Base-by-base conservation (phyloP, 2,329 filamentous ascomycete genomes). In the Aureobasidium sp. region DNA sequence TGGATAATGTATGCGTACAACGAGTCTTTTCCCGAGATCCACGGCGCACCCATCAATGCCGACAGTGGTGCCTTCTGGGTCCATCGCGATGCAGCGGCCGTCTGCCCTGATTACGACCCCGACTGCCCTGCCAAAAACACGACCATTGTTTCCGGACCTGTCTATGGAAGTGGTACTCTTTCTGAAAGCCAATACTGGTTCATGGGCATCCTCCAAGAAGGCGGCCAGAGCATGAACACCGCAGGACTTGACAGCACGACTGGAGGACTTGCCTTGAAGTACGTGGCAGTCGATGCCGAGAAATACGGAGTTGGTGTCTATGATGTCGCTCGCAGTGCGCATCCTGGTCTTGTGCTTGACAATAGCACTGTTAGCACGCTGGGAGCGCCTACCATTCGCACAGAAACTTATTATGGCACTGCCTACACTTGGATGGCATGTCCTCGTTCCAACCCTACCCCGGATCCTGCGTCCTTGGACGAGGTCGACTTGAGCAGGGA, bases 21-120 rank as follows among this genome's bases (percentile, higher is more conserved):
- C 17, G 40, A 38, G 25, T 45, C 40, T 30, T 19, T 53, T 16
- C 51, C 51, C 24, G 40, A 29, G 21, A 53, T 53, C 8, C 51
- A 53, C 41, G 40, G 40, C 40, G 35, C 38, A 19, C 40, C 40
- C 16, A 53, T 53, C 40, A 44, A 41, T 29, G 51, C 51, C 30
- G 40, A 53, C 40, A 45, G 40, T 16, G 39, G 39, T 12, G 21
- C n/a, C 30, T 53, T 53, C 32, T 53, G 40, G 40, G 11, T 53
- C 32, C 30, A 38, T 24, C 29, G 47, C 12, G 38, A 35, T 8
- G 40, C 40, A 6, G 30, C 51, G 5, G 51, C 51, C 29, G 32
- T 34, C 30, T 53, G 51, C 32, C 30, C 51, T 12, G 32, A 41
- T 17, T 53, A 34, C 38, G 51, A 45, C 19, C 39, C 51, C 14